Conservation (phyloP, 164 flowering plant genomes). For the Vitis rotundifolia region DNA sequence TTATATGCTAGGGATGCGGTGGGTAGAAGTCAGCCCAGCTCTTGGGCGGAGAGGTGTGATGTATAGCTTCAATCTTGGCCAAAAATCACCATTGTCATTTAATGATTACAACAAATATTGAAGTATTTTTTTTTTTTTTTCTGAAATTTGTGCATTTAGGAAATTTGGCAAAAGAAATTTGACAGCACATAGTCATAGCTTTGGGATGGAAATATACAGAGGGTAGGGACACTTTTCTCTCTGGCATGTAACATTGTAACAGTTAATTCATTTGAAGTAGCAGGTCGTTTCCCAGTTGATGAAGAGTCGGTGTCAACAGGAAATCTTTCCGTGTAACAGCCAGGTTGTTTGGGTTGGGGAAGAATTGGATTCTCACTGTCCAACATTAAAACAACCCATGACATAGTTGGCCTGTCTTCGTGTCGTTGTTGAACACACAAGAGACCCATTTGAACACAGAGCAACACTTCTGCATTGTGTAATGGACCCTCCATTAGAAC, state of each 20-base stretch:
- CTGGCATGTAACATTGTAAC: background rate
- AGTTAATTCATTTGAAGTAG: constrained; percentile 11
- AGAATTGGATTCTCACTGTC: constrained; percentile 3
- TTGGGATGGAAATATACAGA: too few species aligned
- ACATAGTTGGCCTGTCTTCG: constrained; percentile 26
- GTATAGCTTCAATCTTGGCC: too few species aligned
- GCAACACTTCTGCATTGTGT: constrained; percentile 2
- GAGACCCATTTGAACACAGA: constrained; percentile 24
- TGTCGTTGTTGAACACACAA: constrained; percentile 27
- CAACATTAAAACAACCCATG: constrained; percentile 23
- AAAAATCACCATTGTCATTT: too few species aligned
- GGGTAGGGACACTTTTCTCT: too few species aligned
- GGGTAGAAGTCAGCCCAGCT: too few species aligned
- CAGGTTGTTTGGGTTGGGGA: constrained; percentile 21
- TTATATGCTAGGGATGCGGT: too few species aligned
- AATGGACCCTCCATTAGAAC: background rate
- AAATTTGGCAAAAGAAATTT: too few species aligned
- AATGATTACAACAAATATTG: too few species aligned
- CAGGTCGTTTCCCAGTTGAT: background rate
- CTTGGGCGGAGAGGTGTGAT: too few species aligned
- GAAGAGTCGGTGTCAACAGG: background rate
- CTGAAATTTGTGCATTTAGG: too few species aligned
- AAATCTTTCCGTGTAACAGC: constrained; percentile 18
- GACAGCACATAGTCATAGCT: too few species aligned
- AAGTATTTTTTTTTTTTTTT: too few species aligned